Conservation (phyloP, 176 grass and related monocot genomes). For the Rhynchospora breviuscula region DNA sequence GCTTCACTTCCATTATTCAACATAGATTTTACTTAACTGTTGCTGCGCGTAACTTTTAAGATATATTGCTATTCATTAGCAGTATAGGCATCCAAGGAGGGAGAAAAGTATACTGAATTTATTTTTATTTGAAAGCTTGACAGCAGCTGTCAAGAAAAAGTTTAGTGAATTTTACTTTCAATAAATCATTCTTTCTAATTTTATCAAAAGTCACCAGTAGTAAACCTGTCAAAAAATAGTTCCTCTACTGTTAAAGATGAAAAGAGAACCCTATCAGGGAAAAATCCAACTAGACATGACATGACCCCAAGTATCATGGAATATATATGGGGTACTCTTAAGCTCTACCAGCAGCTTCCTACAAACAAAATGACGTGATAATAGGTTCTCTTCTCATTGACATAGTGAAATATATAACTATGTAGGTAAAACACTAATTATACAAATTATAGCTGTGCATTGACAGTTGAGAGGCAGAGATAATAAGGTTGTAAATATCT, state of each 20-base stretch:
- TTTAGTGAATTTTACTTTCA: neutral
- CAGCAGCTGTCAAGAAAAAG: neutral
- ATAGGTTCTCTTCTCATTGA: neutral
- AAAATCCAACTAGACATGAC: neutral
- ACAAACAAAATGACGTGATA: neutral
- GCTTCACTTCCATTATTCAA: neutral
- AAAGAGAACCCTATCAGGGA: neutral
- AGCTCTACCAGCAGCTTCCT: neutral
- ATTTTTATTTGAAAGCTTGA: neutral
- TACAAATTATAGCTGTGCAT: neutral
- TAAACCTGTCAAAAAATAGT: neutral
- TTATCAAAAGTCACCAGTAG: neutral
- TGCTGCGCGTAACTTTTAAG: neutral
- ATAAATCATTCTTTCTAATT: neutral
- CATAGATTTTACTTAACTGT: neutral
- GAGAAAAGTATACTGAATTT: neutral
- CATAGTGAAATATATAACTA: neutral
- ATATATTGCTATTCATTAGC: neutral
- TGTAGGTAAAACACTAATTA: neutral
- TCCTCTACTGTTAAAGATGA: neutral
- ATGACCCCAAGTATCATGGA: neutral
- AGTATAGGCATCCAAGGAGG: neutral
- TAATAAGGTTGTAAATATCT: neutral
- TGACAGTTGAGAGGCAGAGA: neutral
- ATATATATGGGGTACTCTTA: neutral